These are phyloP conservation scores for Dissophora ornata DNA, from an alignment of 192 early-diverging fungal species.

Conservation along the genomic window DNA sequence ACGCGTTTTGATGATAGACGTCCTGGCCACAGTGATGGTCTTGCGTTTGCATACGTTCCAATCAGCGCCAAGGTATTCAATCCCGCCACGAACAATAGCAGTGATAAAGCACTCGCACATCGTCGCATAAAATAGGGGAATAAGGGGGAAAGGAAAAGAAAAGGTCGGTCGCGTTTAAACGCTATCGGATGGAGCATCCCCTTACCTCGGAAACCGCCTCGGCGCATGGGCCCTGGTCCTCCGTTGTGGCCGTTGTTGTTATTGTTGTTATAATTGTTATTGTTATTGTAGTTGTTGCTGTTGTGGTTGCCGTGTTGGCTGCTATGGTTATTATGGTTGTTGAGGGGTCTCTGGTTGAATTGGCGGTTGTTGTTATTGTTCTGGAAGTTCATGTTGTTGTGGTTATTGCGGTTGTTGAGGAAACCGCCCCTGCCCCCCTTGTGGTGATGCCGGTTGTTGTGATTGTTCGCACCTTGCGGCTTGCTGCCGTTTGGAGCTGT, in stretches of 20 bases:
- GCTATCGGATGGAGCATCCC: neutral
- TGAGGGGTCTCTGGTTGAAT: constrained; percentile 23
- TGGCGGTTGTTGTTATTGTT: constrained; percentile 18
- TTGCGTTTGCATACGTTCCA: neutral
- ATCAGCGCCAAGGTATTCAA: neutral
- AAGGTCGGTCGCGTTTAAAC: neutral
- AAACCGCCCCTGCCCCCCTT: constrained; percentile 17
- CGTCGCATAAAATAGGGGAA: neutral
- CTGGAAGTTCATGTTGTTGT: neutral
- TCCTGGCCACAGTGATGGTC: neutral
- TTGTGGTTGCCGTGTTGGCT: neutral
- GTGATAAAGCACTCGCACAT: neutral
- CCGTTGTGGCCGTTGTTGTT: constrained; percentile 7
- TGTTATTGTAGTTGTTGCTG: neutral
- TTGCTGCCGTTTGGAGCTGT: neutral
- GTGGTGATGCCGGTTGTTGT: constrained; percentile 10
- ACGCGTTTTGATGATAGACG: constrained; percentile 2
- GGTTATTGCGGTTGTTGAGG: constrained; percentile 20
- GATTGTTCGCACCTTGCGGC: neutral
- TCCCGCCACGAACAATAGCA: neutral
- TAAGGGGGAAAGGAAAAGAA: neutral
- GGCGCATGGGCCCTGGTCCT: constrained; percentile 39
- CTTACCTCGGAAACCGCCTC: constrained; percentile 48
- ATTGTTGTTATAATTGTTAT: constrained; percentile 10
- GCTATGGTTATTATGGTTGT: constrained; percentile 17